These are phyloP conservation scores for Apophysomyces elegans DNA, from an alignment of 371 early-diverging fungal species.

Conservation along the genomic window DNA sequence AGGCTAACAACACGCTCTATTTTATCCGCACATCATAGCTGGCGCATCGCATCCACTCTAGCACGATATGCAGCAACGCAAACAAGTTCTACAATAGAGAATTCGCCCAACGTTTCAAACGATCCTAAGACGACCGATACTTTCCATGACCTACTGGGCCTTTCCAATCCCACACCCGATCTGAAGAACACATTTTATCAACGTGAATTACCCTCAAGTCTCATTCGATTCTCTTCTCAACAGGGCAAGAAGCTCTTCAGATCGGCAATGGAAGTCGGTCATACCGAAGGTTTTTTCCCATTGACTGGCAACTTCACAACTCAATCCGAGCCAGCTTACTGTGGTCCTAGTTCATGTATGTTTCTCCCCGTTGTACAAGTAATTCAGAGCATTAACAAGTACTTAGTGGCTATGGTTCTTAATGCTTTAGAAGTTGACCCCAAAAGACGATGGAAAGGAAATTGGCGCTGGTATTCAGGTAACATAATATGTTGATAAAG, in stretches of 20 bases:
- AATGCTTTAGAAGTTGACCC: slow-evolving; percentile 95
- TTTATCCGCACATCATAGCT: too few relatives aligned
- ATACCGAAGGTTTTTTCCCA: slow-evolving; percentile 87
- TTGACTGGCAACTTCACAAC: slow-evolving; percentile 89
- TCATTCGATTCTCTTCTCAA: slow-evolving; percentile 80
- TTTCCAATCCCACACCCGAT: slow-evolving; percentile 33
- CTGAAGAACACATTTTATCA: slow-evolving; percentile 75
- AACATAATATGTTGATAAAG: slow-evolving; percentile 6
- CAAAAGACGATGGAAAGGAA: slow-evolving; percentile 87
- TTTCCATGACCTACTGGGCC: slow-evolving; percentile 29
- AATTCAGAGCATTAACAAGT: slow-evolving; percentile 71
- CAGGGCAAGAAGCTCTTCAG: slow-evolving; percentile 82
- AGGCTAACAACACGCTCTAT: too few relatives aligned
- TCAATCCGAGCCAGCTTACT: slow-evolving; percentile 86
- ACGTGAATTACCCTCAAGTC: slow-evolving; percentile 71
- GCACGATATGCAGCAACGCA: neutral
- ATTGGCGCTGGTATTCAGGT: slow-evolving; percentile 82
- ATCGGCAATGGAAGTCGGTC: slow-evolving; percentile 73
- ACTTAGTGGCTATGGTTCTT: slow-evolving; percentile 85
- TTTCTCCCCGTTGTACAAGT: slow-evolving; percentile 11
- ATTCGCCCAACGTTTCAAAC: neutral
- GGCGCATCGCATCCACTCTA: neutral
- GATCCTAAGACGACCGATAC: slow-evolving; percentile 3
- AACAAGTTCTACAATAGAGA: neutral
- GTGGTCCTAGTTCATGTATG: slow-evolving; percentile 62